phyloP scores from a whole-genome alignment of 495 filamentous ascomycete species.

The Aspergillus asperescens region DNA sequence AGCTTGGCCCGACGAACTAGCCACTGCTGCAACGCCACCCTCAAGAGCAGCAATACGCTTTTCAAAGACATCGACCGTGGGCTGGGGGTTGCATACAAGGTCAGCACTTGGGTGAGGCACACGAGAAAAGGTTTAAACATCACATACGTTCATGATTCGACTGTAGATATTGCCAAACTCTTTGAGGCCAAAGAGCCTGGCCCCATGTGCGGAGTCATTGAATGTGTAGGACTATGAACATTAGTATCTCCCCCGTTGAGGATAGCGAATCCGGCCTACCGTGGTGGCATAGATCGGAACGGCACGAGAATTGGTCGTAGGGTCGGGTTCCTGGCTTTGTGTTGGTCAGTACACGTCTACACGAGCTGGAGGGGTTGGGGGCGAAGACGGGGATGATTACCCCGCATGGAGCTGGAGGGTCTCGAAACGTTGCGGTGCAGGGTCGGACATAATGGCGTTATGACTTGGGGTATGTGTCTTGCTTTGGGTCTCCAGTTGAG shows the following conservation, averaged over 20 bases:
- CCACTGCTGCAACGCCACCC: constrained; percentile 86
- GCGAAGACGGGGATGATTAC: constrained; percentile 44
- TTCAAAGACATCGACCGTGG: constrained; percentile 96
- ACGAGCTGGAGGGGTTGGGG: background rate
- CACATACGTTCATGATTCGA: constrained; percentile 82
- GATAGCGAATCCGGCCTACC: constrained; percentile 40
- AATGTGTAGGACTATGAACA: constrained; percentile 73
- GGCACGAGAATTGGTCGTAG: constrained; percentile 82
- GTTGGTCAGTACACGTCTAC: constrained; percentile 7
- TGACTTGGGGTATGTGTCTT: background rate
- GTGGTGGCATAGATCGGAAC: constrained; percentile 96
- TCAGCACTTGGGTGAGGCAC: background rate
- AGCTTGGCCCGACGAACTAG: constrained; percentile 83
- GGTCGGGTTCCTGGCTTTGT: constrained; percentile 74
- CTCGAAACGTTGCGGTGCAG: constrained; percentile 59
- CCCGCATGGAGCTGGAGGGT: constrained; percentile 96
- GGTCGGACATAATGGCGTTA: constrained; percentile 27
- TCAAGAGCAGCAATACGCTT: constrained; percentile 95
- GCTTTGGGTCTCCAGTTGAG: too few species aligned
- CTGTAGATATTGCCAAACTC: constrained; percentile 99
- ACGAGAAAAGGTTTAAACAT: background rate
- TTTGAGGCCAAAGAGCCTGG: constrained; percentile 93
- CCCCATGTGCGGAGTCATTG: constrained; percentile 96
- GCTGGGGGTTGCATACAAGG: constrained; percentile 41
- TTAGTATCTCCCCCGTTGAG: background rate